phyloP scores from a whole-genome alignment of 2,329 filamentous ascomycete species.

The Triangularia verruculosa region DNA sequence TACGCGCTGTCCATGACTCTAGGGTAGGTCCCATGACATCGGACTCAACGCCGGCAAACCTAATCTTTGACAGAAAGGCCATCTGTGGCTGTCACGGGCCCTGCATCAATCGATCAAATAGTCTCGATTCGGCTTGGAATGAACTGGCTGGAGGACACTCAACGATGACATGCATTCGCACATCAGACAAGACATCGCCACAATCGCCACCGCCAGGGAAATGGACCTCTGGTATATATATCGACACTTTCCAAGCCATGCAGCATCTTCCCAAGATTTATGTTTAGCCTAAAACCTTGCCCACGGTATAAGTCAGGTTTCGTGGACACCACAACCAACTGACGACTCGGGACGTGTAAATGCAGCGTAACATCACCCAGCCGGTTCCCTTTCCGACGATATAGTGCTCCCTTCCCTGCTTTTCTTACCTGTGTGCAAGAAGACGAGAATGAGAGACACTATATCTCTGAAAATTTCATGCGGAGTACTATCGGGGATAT shows the following conservation, averaged over 20 bases:
- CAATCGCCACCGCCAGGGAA: background rate
- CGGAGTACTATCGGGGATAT: background rate
- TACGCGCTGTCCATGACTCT: background rate
- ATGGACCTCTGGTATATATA: background rate
- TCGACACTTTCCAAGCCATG: background rate
- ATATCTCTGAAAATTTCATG: background rate
- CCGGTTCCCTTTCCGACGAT: background rate
- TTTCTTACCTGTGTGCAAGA: background rate
- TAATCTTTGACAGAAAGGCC: background rate
- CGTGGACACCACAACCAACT: background rate
- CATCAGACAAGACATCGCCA: background rate
- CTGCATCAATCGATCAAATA: background rate
- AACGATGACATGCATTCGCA: background rate
- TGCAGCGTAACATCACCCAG: background rate
- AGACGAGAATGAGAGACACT: background rate
- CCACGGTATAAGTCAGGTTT: background rate
- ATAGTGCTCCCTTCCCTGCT: background rate
- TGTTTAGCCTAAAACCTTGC: background rate
- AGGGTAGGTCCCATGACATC: background rate
- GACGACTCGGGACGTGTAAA: background rate
- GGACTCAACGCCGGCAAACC: background rate
- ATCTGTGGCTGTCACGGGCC: background rate
- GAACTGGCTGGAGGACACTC: background rate
- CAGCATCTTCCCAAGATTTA: background rate
- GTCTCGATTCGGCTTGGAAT: background rate